Conservation (phyloP, 176 grass and related monocot genomes). For the Musa schizocarpa region DNA sequence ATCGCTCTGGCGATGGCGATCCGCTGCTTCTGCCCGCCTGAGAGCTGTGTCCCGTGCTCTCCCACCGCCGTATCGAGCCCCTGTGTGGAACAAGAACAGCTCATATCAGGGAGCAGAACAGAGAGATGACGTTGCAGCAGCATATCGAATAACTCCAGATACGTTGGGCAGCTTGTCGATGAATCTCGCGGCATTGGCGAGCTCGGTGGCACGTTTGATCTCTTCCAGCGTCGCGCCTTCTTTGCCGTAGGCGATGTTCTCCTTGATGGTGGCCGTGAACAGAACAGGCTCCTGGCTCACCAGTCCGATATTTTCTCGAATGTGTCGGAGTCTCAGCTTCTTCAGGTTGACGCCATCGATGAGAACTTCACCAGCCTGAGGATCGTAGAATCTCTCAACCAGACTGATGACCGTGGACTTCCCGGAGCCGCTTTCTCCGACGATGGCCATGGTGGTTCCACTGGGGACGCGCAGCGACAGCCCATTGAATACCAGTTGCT, state of each 20-base stretch:
- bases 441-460: conserved; percentile 67
- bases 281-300: conserved; percentile 84
- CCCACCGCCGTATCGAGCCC: conserved; percentile 80
- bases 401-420: conserved; percentile 79
- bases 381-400: conserved; percentile 87
- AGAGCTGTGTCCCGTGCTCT: conserved; percentile 73
- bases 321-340: conserved; percentile 50
- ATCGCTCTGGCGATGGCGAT: conserved; percentile 93
- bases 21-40: conserved; percentile 85
- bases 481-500: conserved; percentile 55
- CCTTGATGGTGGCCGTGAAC: conserved; percentile 60
- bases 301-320: conserved; percentile 67
- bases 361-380: conserved; percentile 63
- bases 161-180: conserved; percentile 83
- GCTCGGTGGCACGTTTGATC: conserved; percentile 39
- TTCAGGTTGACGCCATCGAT: conserved; percentile 66
- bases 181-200: conserved; percentile 81
- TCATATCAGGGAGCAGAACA: background rate
- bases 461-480: conserved; percentile 54
- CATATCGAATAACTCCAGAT: conserved; percentile 15
- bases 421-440: conserved; percentile 79
- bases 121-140: background rate
- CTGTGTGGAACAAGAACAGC: conserved; percentile 24
- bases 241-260: conserved; percentile 80
- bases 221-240: conserved; percentile 46